Conservation (phyloP, 176 grass and related monocot genomes). For the Eleusine indica region DNA sequence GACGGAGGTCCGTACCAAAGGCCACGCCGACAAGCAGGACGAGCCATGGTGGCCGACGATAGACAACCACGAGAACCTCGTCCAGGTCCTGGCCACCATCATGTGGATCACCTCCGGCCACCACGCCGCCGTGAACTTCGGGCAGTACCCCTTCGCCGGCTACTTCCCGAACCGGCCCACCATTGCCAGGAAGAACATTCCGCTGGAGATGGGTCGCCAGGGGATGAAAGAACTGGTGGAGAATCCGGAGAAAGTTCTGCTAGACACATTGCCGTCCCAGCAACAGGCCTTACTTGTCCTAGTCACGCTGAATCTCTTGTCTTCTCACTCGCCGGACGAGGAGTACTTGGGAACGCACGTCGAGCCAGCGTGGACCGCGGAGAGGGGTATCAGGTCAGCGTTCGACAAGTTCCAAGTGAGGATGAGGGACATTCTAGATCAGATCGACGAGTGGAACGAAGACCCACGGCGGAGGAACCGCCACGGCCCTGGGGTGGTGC, state of each 20-base stretch:
- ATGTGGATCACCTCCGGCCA: constrained; percentile 72
- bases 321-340: constrained; percentile 60
- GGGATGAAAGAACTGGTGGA: constrained; percentile 26
- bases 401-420: constrained; percentile 52
- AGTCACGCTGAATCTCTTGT: constrained; percentile 47
- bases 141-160: constrained; percentile 64
- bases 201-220: constrained; percentile 25
- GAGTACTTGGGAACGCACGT: constrained; percentile 57
- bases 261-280: constrained; percentile 55
- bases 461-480: constrained; percentile 37
- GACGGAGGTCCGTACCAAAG: constrained; percentile 68
- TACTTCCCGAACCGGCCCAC: constrained; percentile 80
- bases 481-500: constrained; percentile 54
- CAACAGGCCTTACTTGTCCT: constrained; percentile 40
- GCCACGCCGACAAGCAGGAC: constrained; percentile 60
- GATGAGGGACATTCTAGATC: constrained; percentile 47
- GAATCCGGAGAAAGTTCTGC: constrained; percentile 37
- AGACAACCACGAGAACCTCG: constrained; percentile 40
- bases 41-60: constrained; percentile 74
- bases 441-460: constrained; percentile 48
- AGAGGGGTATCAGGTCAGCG: constrained; percentile 13
- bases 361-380: constrained; percentile 43
- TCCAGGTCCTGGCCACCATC: constrained; percentile 51
- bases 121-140: constrained; percentile 79
- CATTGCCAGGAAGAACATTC: constrained; percentile 57